A percentile compares a stretch with the other conserved stretches of the same genome.
Evolutionary conservation across 805 yeast species (phyloP).

Genomic region (Deakozyma indianensis): DNA sequence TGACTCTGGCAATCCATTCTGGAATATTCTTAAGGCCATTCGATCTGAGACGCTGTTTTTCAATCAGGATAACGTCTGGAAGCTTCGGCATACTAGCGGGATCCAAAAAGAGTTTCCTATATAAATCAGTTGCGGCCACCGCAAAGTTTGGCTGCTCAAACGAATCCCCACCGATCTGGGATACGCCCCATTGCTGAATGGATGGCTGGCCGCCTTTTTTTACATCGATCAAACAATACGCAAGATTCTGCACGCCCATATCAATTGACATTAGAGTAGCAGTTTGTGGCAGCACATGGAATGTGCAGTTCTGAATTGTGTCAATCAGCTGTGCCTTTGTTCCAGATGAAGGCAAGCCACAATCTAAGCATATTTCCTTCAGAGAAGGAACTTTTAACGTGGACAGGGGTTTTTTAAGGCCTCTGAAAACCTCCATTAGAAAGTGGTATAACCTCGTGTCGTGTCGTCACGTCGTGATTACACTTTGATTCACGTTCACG

Average conservation of each 20-base stretch:
- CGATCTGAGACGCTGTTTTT: constrained; percentile 42
- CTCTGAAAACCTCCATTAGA: not conserved
- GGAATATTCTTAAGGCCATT: constrained; percentile 31
- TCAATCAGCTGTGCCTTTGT: constrained; percentile 7
- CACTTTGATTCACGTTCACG: too few species aligned
- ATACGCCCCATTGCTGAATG: constrained; percentile 6
- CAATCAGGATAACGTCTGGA: constrained; percentile 35
- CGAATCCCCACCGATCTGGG: constrained; percentile 6
- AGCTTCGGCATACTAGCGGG: not conserved
- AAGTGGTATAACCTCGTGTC: too few species aligned
- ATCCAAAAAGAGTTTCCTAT: constrained; percentile 3
- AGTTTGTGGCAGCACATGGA: constrained; percentile 1
- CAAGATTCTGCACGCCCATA: constrained; percentile 21
- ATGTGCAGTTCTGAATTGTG: constrained; percentile 3
- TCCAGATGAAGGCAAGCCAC: constrained; percentile 12
- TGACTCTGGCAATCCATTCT: constrained; percentile 38
- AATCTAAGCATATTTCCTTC: constrained; percentile 8
- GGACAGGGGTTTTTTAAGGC: not conserved
- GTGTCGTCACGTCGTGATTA: too few species aligned
- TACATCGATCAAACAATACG: constrained; percentile 12
- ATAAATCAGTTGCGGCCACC: constrained; percentile 10
- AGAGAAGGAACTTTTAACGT: constrained; percentile 1
- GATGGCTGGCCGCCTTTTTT: not conserved
- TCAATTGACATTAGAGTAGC: constrained; percentile 18
- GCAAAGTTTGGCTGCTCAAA: constrained; percentile 18